Base-by-base conservation (phyloP, 2,329 filamentous ascomycete species). In the Aspergillus sp. region DNA sequence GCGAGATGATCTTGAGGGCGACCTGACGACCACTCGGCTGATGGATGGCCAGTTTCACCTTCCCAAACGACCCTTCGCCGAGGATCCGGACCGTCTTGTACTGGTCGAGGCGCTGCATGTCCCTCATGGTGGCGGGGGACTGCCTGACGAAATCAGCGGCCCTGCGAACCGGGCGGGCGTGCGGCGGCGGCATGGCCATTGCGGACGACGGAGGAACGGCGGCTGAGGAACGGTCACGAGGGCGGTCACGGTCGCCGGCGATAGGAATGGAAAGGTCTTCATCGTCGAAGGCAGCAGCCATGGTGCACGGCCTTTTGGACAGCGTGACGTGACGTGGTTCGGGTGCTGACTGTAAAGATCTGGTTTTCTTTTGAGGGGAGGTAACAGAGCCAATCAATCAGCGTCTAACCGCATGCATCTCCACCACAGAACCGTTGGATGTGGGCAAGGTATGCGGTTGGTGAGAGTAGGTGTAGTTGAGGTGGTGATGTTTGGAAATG, bases 41-140 rank as follows among this genome's bases (percentile, higher is more conserved):
- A 58, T 98, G 91, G 26, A 88, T 82, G 14, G 91, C 91, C 49
- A 98, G 75, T 70, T 96, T 96, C 58, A 98, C 91, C 67, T 98
- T 98, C 50, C 91, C 91, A 59, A 98, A 98, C 2, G 88, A 95
- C 29, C 91, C 91, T 65, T 98, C 91, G 35, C 91, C 91, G 10
- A 98, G 73, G 11, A 89, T 95, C 58, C 80, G 81, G 48, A 94
- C 72, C 36, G 95, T 80, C 50, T 82, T 83, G 68, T 98, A 98
- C 61, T 88, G 84, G 45, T 86, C 86, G 52, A 96, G 78, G 45
- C 89, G 79, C 67, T 89, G 82, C 66, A 83, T 85, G 43, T 78
- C 75, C 65, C 66, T 60, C 47, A 54, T 66, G 45, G 62, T 68
- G 40, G 54, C 58, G 24, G 61, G 63, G 37, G 62, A 67, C 56